phyloP scores from a whole-genome alignment of 495 filamentous ascomycete genomes.

The Hypoxylon cercidicola region DNA sequence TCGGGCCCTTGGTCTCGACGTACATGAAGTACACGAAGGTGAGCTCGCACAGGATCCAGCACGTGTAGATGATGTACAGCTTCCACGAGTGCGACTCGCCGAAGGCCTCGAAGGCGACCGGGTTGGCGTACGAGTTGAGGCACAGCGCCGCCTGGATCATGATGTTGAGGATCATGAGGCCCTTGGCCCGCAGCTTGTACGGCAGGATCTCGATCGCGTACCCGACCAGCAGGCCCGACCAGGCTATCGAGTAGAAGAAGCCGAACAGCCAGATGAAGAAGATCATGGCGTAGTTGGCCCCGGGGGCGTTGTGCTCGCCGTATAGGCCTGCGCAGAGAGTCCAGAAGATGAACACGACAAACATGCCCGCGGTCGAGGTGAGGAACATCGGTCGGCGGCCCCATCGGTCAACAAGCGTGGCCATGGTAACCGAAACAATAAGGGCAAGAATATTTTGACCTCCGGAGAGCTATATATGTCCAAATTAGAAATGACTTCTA shows the following conservation, averaged over 20 bases:
- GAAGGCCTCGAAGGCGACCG: conserved; percentile 66
- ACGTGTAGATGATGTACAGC: conserved; percentile 72
- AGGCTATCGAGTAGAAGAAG: conserved; percentile 68
- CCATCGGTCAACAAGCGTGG: conserved; percentile 68
- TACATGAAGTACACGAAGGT: conserved; percentile 72
- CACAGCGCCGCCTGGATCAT: conserved; percentile 61
- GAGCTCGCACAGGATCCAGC: conserved; percentile 69
- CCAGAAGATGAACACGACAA: conserved; percentile 67
- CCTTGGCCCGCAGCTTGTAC: conserved; percentile 73
- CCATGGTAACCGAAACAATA: conserved; percentile 63
- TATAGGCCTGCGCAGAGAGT: conserved; percentile 55
- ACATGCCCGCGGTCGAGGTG: conserved; percentile 67
- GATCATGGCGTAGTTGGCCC: conserved; percentile 61
- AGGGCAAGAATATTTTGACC: conserved; percentile 62
- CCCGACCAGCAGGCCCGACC: conserved; percentile 71
- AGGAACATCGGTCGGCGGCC: conserved; percentile 70
- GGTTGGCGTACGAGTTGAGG: conserved; percentile 69
- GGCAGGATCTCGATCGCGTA: conserved; percentile 78
- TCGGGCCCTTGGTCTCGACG: conserved; percentile 71
- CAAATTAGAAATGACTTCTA: conserved; percentile 6
- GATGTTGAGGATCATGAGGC: conserved; percentile 63
- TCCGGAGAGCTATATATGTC: conserved; percentile 56
- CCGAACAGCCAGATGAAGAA: conserved; percentile 67
- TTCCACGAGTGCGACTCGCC: conserved; percentile 60
- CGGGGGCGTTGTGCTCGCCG: conserved; percentile 50